These are phyloP conservation scores for Flagelloscypha sp. DNA, from an alignment of 768 basidiomycete species.

Conservation along the genomic window DNA sequence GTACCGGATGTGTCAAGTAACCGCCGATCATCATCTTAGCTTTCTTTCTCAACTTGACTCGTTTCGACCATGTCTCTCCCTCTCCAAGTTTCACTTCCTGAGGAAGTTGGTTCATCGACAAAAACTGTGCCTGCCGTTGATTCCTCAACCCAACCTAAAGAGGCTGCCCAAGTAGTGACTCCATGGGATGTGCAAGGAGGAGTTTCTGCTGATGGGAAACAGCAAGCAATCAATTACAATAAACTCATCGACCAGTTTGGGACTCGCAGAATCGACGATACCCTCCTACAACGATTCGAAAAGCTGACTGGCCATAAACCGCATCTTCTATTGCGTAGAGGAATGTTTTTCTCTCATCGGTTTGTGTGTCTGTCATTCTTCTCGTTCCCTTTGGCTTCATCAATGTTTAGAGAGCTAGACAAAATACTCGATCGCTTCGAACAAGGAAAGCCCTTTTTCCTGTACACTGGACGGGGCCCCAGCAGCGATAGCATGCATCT, in stretches of 20 bases:
- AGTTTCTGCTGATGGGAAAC: slow-evolving; percentile 79
- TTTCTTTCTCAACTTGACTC: too few relatives aligned
- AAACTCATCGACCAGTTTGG: slow-evolving; percentile 93
- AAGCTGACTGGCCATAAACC: slow-evolving; percentile 81
- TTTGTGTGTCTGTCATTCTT: slow-evolving; percentile 25
- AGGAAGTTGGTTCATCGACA: too few relatives aligned
- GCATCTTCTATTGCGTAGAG: slow-evolving; percentile 80
- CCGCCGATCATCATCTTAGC: too few relatives aligned
- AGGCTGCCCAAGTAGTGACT: slow-evolving; percentile 86
- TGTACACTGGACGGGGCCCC: slow-evolving; percentile 96
- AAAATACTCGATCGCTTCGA: slow-evolving; percentile 92
- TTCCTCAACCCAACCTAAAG: too few relatives aligned
- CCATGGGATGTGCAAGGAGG: slow-evolving; percentile 98
- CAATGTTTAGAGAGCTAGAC: slow-evolving; percentile 57
- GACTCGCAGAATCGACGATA: slow-evolving; percentile 69
- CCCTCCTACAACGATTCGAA: slow-evolving; percentile 83
- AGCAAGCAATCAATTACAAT: slow-evolving; percentile 93
- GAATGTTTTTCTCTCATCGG: slow-evolving; percentile 99
- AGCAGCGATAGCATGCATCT: slow-evolving; percentile 96
- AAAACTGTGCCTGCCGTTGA: too few relatives aligned
- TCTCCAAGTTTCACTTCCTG: too few relatives aligned
- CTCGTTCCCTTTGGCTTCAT: background rate
- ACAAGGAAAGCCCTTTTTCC: slow-evolving; percentile 93
- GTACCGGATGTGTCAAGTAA: too few relatives aligned
- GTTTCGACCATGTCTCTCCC: too few relatives aligned